Conservation (phyloP, 2,329 filamentous ascomycete species). For the Trichoderma atroviride region DNA sequence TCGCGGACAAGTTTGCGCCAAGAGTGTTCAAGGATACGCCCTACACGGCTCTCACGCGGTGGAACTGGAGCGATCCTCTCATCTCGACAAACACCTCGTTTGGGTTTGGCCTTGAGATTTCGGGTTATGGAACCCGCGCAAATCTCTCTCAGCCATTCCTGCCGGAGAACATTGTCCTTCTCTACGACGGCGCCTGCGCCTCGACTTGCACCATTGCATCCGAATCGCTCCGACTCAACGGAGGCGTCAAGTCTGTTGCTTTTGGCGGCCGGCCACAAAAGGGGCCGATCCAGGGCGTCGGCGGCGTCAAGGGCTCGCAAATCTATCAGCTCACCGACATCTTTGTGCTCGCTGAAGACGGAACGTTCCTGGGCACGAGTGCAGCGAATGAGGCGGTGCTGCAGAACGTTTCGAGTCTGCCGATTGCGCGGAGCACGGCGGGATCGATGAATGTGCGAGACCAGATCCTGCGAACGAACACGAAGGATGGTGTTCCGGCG, state of each 20-base stretch:
- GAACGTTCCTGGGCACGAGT: constrained; percentile 18
- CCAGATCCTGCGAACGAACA: constrained; percentile 42
- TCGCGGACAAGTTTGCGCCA: constrained; percentile 49
- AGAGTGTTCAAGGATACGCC: constrained; percentile 51
- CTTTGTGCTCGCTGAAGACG: constrained; percentile 35
- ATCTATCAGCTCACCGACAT: constrained; percentile 40
- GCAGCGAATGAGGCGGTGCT: constrained; percentile 36
- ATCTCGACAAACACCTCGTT: constrained; percentile 43
- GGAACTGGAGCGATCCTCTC: constrained; percentile 51
- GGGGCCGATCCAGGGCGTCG: constrained; percentile 56
- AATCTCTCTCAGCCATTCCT: constrained; percentile 55
- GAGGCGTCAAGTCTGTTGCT: constrained; percentile 54
- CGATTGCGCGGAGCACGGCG: constrained; percentile 38
- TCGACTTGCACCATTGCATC: constrained; percentile 61
- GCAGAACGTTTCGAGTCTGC: constrained; percentile 38
- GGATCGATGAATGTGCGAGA: constrained; percentile 46
- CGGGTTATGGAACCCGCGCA: constrained; percentile 47
- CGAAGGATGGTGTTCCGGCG: constrained; percentile 47
- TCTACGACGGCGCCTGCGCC: constrained; percentile 62
- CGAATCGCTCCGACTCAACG: constrained; percentile 56
- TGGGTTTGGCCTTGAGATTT: constrained; percentile 39
- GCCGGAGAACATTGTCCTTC: constrained; percentile 59
- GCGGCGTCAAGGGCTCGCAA: constrained; percentile 56
- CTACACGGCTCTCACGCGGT: constrained; percentile 57
- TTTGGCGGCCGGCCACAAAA: constrained; percentile 53